Conservation (phyloP, 2,329 filamentous ascomycete species). For the Thyridium curvatum region DNA sequence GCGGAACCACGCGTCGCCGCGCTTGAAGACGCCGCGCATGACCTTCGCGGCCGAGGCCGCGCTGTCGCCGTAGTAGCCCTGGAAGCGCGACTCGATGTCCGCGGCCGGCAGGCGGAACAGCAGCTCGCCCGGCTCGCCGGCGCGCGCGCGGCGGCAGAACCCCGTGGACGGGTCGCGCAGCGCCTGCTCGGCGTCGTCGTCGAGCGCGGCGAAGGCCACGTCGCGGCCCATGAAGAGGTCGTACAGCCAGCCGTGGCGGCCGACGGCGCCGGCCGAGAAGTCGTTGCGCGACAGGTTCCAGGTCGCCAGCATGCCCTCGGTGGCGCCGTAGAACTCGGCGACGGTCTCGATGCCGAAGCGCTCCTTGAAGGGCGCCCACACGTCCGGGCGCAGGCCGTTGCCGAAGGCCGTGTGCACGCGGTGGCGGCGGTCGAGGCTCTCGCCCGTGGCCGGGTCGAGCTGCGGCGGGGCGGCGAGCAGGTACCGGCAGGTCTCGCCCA, state of each 20-base stretch:
- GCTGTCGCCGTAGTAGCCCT: conserved; percentile 75
- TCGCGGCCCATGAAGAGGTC: conserved; percentile 43
- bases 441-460: conserved; percentile 55
- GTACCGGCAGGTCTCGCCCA: conserved; percentile 82
- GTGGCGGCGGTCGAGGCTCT: conserved; percentile 66
- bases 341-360: conserved; percentile 71
- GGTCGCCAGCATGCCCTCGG: conserved; percentile 61
- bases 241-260: conserved; percentile 61
- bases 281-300: conserved; percentile 73
- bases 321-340: conserved; percentile 76
- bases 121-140: conserved; percentile 67
- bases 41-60: conserved; percentile 69
- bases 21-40: conserved; percentile 62
- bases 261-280: conserved; percentile 70
- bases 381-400: conserved; percentile 78
- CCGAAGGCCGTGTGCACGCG: conserved; percentile 71
- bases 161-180: conserved; percentile 62
- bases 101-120: conserved; percentile 62
- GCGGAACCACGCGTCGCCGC: conserved; percentile 77
- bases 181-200: conserved; percentile 64
- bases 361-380: conserved; percentile 78
- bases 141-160: conserved; percentile 53
- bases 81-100: conserved; percentile 55
- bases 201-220: conserved; percentile 60
- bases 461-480: conserved; percentile 62